Conservation (phyloP, 345 rosid genomes). For the Populus deltoides region DNA sequence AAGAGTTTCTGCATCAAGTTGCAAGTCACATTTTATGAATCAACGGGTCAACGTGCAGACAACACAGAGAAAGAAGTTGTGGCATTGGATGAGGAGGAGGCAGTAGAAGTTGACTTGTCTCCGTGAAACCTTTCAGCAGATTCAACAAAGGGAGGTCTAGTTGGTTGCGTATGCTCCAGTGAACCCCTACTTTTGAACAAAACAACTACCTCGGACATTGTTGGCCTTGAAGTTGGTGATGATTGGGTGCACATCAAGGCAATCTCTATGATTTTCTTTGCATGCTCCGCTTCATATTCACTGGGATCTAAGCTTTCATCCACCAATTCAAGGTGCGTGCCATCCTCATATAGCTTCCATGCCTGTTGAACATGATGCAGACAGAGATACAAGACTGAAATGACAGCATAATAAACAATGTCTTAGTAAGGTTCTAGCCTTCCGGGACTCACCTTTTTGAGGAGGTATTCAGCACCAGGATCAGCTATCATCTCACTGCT, state of each 20-base stretch:
- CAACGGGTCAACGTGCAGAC: slow-evolving; percentile 12
- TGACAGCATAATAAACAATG: neutral
- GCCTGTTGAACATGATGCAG: slow-evolving; percentile 17
- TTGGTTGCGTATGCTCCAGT: slow-evolving; percentile 1
- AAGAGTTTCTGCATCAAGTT: too few species aligned
- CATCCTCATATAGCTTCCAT: slow-evolving; percentile 36
- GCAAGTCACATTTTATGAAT: neutral
- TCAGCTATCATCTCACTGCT: slow-evolving; percentile 19
- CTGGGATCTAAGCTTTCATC: slow-evolving; percentile 27
- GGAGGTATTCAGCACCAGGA: slow-evolving; percentile 18
- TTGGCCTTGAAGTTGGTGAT: slow-evolving; percentile 24
- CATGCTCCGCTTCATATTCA: slow-evolving; percentile 33
- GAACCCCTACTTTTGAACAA: slow-evolving; percentile 24
- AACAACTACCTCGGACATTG: slow-evolving; percentile 39
- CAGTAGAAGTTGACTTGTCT: slow-evolving; percentile 17
- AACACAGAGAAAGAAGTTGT: slow-evolving; percentile 9
- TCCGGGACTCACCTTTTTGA: slow-evolving; percentile 13
- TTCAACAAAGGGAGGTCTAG: slow-evolving; percentile 25
- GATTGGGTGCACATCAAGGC: slow-evolving; percentile 43
- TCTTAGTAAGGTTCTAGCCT: neutral
- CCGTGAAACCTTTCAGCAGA: neutral
- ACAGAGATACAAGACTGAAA: neutral
- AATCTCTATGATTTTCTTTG: slow-evolving; percentile 29
- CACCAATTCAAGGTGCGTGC: slow-evolving; percentile 23
- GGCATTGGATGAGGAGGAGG: slow-evolving; percentile 24